phyloP scores from a whole-genome alignment of 2,329 filamentous ascomycete species.

The Diplodia seriata region DNA sequence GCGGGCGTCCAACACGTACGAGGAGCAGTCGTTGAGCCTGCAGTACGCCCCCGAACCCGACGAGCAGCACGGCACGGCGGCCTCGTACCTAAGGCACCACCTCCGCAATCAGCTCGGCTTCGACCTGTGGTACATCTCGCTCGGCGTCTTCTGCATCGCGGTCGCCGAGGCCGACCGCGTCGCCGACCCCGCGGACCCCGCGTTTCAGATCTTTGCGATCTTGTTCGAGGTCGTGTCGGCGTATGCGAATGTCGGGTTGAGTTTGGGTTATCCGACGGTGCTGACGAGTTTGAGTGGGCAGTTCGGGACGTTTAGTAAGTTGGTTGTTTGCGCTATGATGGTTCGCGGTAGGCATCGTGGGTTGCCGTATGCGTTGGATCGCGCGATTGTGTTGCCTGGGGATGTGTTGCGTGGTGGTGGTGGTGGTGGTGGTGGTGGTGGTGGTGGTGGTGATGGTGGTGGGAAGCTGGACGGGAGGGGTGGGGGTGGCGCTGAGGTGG shows the following conservation, averaged over 20 bases:
- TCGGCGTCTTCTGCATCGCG: constrained; percentile 55
- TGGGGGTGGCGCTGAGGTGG: too few species aligned
- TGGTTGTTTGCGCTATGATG: constrained; percentile 63
- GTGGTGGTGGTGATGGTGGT: constrained; percentile 35
- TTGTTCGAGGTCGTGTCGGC: constrained; percentile 52
- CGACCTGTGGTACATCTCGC: constrained; percentile 54
- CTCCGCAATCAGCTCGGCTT: constrained; percentile 54
- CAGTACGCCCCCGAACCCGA: too few species aligned
- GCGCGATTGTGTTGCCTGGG: constrained; percentile 47
- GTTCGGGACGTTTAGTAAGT: constrained; percentile 58
- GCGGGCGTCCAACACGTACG: constrained; percentile 63
- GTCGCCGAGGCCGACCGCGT: constrained; percentile 51
- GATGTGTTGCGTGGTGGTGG: constrained; percentile 37
- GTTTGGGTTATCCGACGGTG: constrained; percentile 52
- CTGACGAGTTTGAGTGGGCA: constrained; percentile 55
- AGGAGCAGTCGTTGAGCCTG: constrained; percentile 66
- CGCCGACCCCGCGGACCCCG: constrained; percentile 40
- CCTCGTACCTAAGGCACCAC: constrained; percentile 53
- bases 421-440: constrained; percentile 41
- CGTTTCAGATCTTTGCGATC: constrained; percentile 53
- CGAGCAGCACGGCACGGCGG: too few species aligned
- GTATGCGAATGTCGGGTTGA: constrained; percentile 52
- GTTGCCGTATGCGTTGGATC: constrained; percentile 61
- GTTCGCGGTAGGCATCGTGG: constrained; percentile 62
- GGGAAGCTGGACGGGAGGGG: too few species aligned